These are phyloP conservation scores for Syzygium aromaticum DNA, from an alignment of 345 rosid species.

Conservation along the genomic window DNA sequence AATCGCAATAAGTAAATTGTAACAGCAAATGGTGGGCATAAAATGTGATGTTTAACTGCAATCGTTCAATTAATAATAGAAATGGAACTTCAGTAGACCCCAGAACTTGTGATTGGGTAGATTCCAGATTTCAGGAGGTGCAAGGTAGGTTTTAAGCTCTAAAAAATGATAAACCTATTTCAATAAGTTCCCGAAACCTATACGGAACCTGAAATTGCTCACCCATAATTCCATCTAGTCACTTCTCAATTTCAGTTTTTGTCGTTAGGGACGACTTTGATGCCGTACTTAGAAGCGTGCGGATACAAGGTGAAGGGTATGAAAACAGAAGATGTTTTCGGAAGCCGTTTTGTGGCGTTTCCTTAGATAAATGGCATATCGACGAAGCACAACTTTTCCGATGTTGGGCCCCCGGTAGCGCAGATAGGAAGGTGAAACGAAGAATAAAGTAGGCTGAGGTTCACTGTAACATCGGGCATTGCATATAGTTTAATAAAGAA, in stretches of 20 bases:
- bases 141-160: no score
- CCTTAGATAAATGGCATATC: background rate
- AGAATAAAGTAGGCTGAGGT: background rate
- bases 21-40: no score
- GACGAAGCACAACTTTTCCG: background rate
- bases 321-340: background rate
- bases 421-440: background rate
- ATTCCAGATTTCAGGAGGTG: no score
- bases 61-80: no score
- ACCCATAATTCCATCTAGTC: background rate
- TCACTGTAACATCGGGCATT: background rate
- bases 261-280: background rate
- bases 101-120: no score
- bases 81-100: no score
- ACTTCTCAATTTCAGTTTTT: background rate
- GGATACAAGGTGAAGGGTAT: background rate
- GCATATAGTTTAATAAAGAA: background rate
- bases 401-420: background rate
- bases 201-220: no score
- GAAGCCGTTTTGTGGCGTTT: background rate
- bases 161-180: no score
- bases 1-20: no score
- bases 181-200: no score
- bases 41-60: no score
- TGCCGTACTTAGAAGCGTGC: background rate